These are phyloP conservation scores for Didymella segeticola DNA, from an alignment of 2,329 filamentous ascomycete genomes.

Conservation along the genomic window DNA sequence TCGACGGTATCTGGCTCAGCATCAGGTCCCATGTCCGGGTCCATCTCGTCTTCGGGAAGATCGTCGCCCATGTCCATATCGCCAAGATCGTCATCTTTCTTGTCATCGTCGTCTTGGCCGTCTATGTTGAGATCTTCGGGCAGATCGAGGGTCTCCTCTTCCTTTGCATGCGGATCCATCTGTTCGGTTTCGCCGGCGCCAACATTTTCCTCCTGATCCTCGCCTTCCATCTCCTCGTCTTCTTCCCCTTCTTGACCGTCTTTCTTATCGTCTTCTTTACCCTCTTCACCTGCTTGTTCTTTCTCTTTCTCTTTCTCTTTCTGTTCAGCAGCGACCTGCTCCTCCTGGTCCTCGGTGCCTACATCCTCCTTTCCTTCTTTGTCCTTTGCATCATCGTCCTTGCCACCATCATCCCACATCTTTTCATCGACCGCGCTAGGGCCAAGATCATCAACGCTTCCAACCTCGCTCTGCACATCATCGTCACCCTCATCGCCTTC, in stretches of 20 bases:
- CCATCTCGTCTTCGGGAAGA: constrained; percentile 41
- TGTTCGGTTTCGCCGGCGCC: constrained; percentile 71
- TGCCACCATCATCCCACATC: constrained; percentile 92
- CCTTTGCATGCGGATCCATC: constrained; percentile 77
- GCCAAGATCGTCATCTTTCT: constrained; percentile 57
- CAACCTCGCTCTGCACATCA: constrained; percentile 83
- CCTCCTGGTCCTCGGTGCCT: constrained; percentile 57
- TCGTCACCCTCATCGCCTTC: constrained; percentile 58
- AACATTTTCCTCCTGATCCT: constrained; percentile 67
- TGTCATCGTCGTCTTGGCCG: constrained; percentile 65
- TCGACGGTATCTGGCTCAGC: constrained; percentile 43
- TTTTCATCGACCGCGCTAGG: constrained; percentile 94
- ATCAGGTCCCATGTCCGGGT: constrained; percentile 35
- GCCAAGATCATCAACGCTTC: constrained; percentile 89
- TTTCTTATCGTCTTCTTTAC: constrained; percentile 66
- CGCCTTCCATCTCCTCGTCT: constrained; percentile 62
- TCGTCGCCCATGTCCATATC: constrained; percentile 49
- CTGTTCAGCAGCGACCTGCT: constrained; percentile 56
- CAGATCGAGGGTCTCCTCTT: constrained; percentile 81
- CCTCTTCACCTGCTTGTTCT: constrained; percentile 62
- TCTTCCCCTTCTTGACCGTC: constrained; percentile 66
- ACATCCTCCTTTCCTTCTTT: constrained; percentile 70
- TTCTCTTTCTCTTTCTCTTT: constrained; percentile 57
- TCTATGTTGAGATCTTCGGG: constrained; percentile 89
- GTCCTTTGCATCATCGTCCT: constrained; percentile 81